Evolutionary conservation across 1,139 yeast species (phyloP).

Genomic region (Sporopachydermia cereana): DNA sequence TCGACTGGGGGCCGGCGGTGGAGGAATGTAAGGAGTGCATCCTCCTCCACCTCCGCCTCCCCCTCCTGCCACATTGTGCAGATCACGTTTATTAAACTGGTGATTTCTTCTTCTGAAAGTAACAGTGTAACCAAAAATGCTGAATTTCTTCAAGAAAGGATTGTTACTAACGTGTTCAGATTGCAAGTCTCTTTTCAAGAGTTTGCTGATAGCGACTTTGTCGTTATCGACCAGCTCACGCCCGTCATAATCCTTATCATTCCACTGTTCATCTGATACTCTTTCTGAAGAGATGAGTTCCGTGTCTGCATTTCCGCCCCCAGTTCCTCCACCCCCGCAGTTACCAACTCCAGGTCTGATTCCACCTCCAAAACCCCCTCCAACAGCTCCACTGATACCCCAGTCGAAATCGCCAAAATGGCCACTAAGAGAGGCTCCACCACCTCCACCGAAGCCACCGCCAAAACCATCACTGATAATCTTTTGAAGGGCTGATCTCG

Average conservation of each 20-base stretch:
- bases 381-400: constrained; percentile 5
- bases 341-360: neutral
- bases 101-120: neutral
- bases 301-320: constrained; percentile 4
- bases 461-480: neutral
- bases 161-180: neutral
- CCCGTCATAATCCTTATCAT: neutral
- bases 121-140: neutral
- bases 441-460: constrained; percentile 4
- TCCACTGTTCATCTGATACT: too few species aligned
- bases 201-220: neutral
- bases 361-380: constrained; percentile 4
- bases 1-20: neutral
- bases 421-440: neutral
- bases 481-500: too few species aligned
- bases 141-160: neutral
- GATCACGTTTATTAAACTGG: neutral
- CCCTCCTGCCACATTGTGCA: neutral
- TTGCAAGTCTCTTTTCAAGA: neutral
- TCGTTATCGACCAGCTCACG: neutral
- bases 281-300: too few species aligned
- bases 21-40: neutral
- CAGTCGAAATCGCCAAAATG: constrained; percentile 4
- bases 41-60: constrained; percentile 4
- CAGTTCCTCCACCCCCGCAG: constrained; percentile 4